phyloP scores from a whole-genome alignment of 2,329 filamentous ascomycete species.

The Aureobasidium lini region DNA sequence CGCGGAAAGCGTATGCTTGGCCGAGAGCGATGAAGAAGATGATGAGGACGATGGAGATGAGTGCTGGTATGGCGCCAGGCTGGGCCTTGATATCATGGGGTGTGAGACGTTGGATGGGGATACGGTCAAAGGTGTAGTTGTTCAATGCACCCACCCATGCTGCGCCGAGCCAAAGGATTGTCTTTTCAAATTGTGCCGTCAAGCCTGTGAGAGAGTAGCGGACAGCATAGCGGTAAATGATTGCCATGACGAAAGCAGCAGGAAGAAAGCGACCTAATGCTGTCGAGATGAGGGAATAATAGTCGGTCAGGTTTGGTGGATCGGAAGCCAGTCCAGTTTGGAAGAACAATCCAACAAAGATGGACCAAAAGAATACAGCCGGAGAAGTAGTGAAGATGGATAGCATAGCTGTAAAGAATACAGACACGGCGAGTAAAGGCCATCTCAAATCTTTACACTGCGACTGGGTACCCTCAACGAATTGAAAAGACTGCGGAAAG shows the following conservation, averaged over 20 bases:
- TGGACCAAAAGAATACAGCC: conserved; percentile 73
- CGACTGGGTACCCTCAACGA: conserved; percentile 58
- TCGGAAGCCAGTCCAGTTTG: conserved; percentile 88
- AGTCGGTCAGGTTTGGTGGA: conserved; percentile 61
- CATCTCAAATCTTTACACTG: conserved; percentile 72
- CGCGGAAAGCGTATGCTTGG: conserved; percentile 79
- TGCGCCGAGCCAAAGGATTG: conserved; percentile 78
- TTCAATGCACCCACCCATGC: conserved; percentile 88
- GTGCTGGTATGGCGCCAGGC: conserved; percentile 76
- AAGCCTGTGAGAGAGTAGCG: conserved; percentile 63
- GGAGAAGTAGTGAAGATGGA: conserved; percentile 77
- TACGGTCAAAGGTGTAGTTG: conserved; percentile 91
- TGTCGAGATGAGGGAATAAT: conserved; percentile 66
- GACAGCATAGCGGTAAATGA: conserved; percentile 78
- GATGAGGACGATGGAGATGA: conserved; percentile 67
- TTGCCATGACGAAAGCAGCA: conserved; percentile 77
- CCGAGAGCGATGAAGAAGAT: conserved; percentile 61
- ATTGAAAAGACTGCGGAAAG: conserved; percentile 81
- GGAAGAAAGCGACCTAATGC: conserved; percentile 78
- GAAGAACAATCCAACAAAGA: conserved; percentile 77
- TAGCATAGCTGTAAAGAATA: conserved; percentile 68
- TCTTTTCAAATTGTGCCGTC: conserved; percentile 81
- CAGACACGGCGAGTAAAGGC: conserved; percentile 72
- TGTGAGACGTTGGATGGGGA: conserved; percentile 88
- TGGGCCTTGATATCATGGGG: conserved; percentile 82